phyloP scores from a whole-genome alignment of 139 green algal species.

The Coccomyxa sp. region DNA sequence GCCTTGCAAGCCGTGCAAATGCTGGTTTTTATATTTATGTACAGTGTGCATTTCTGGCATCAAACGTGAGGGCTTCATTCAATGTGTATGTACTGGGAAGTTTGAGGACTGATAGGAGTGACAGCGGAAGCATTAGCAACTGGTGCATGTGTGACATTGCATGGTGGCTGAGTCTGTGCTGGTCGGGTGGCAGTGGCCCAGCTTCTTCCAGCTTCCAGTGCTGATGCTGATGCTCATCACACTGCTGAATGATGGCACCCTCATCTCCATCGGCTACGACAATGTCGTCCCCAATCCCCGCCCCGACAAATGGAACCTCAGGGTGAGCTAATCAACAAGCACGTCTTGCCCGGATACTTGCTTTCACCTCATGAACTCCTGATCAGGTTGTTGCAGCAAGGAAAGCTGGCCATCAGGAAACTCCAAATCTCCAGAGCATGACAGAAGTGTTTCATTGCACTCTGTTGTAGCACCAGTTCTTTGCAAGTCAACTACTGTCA shows the following conservation, averaged over 20 bases:
- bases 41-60: neutral
- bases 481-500: too few species aligned
- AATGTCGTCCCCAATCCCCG: conserved; percentile 44
- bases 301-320: conserved; percentile 72
- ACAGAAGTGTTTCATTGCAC: neutral
- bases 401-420: too few species aligned
- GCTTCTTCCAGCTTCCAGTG: conserved; percentile 50
- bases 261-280: conserved; percentile 82
- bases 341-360: neutral
- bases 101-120: neutral
- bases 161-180: neutral
- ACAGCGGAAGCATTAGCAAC: neutral
- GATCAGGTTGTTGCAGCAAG: too few species aligned
- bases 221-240: conserved; percentile 82
- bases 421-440: neutral
- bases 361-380: too few species aligned
- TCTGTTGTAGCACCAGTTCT: too few species aligned
- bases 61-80: neutral
- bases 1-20: neutral
- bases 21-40: neutral
- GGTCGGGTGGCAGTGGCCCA: neutral
- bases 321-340: neutral
- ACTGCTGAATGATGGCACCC: conserved; percentile 83
- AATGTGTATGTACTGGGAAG: neutral
- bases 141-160: neutral